These are phyloP conservation scores for Conoideocrella luteorostrata DNA, from an alignment of 2,329 filamentous ascomycete species.

Conservation along the genomic window DNA sequence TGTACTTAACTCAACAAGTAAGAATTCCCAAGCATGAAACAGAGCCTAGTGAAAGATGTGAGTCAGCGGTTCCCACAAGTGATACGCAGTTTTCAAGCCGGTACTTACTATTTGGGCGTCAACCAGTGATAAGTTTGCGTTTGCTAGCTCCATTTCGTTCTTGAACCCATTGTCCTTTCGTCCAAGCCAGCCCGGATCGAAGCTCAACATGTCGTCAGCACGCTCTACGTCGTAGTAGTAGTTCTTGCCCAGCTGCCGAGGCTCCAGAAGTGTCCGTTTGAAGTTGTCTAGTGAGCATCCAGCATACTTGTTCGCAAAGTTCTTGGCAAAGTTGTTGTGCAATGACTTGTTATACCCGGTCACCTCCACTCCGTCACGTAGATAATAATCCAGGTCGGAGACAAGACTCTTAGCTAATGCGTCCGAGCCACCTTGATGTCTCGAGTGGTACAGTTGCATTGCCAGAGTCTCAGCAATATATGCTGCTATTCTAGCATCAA, in stretches of 20 bases:
- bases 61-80: constrained; percentile 17
- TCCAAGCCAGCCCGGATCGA: constrained; percentile 73
- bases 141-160: constrained; percentile 78
- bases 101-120: constrained; percentile 77
- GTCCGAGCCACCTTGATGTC: constrained; percentile 63
- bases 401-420: constrained; percentile 65
- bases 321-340: constrained; percentile 77
- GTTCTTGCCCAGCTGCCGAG: constrained; percentile 60
- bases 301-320: constrained; percentile 72
- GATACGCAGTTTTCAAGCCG: too few species aligned
- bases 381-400: constrained; percentile 70
- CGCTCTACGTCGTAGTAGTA: constrained; percentile 82
- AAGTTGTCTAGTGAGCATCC: constrained; percentile 70
- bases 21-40: constrained; percentile 82
- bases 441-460: constrained; percentile 82
- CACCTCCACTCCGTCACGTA: constrained; percentile 71
- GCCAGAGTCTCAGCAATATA: constrained; percentile 82
- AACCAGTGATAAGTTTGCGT: constrained; percentile 84
- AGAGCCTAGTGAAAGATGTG: constrained; percentile 50
- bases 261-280: constrained; percentile 65
- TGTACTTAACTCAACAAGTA: constrained; percentile 76
- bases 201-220: constrained; percentile 68
- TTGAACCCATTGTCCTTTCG: constrained; percentile 65
- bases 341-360: constrained; percentile 80
- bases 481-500: constrained; percentile 67